Conservation (phyloP, 2,329 filamentous ascomycete genomes). For the Fusarium devonianum region DNA sequence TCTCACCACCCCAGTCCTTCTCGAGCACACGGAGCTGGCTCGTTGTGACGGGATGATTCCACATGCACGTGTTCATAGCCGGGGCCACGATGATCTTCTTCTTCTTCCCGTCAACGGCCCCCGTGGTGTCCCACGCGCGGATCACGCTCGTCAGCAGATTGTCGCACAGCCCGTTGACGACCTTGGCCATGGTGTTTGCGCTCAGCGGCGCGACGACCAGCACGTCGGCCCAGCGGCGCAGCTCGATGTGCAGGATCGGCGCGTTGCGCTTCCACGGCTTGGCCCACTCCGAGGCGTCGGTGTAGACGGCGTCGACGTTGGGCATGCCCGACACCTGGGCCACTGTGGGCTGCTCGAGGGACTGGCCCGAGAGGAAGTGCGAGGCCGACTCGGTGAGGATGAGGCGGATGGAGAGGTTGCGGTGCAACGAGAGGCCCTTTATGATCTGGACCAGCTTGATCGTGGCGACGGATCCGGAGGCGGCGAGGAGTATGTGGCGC, state of each 20-base stretch:
- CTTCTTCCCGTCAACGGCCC: slow-evolving; percentile 62
- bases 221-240: slow-evolving; percentile 79
- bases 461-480: slow-evolving; percentile 73
- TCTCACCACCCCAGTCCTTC: slow-evolving; percentile 72
- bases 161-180: slow-evolving; percentile 79
- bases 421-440: slow-evolving; percentile 58
- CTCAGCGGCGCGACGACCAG: slow-evolving; percentile 82
- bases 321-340: slow-evolving; percentile 64
- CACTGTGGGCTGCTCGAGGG: slow-evolving; percentile 76
- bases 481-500: slow-evolving; percentile 52
- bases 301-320: slow-evolving; percentile 82
- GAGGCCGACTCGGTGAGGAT: slow-evolving; percentile 77
- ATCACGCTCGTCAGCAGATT: slow-evolving; percentile 77
- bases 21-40: slow-evolving; percentile 74
- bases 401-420: slow-evolving; percentile 79
- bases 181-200: slow-evolving; percentile 87
- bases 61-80: slow-evolving; percentile 93
- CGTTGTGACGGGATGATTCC: slow-evolving; percentile 80
- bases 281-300: slow-evolving; percentile 86
- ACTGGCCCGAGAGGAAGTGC: slow-evolving; percentile 79
- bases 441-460: slow-evolving; percentile 81
- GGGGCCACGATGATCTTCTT: slow-evolving; percentile 79
- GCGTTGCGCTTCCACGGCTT: slow-evolving; percentile 78
- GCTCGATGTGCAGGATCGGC: slow-evolving; percentile 89
- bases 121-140: slow-evolving; percentile 86